Base-by-base conservation (phyloP, 257 asterid species). In the Fraxinus quadrangulata region DNA sequence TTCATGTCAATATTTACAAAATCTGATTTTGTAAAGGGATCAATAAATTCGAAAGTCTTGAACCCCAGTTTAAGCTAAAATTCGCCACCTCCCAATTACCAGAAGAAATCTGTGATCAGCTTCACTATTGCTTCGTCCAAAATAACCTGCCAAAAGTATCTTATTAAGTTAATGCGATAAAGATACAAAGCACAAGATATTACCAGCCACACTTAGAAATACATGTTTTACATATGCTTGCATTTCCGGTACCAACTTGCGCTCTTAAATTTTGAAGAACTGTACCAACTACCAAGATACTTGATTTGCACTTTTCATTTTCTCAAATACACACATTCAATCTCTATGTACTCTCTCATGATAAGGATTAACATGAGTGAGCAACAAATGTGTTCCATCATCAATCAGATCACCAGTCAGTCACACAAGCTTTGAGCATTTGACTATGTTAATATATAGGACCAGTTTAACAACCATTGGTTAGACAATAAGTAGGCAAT, bases 51-150 rank as follows among this genome's bases (percentile, higher is more conserved):
- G 0, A 86, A 77, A 42, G 96, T 86, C 84, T 84, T 89, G 77
- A 91, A 79, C 71, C 98, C 92, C 56, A 90, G 80, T 78, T 93
- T 95, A 66, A 93, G 93, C 86, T 95, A 96, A 85, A 89, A 66
- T 77, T 92, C 96, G 3, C 94, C 98, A 59, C 98, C 97, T 82
- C 98, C 97, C 87, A 95, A 78, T 26, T 26, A 26, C 99, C 98
- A 95, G 90, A 95, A 90, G 87, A 89, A 91, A 84, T 88, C 94
- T 13, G 98, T 97, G 66, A 85, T 76, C 9, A 91, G 96, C 86
- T 87, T 88, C 75, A 69, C 78, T 12, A 93, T 91, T 77, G 97
- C 97, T 84, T 95, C 99, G 79, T 95, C 97, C 91, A 93, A 76
- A 76, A 95, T 91, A 87, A 95, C 97, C 97, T 91, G 88, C 71